Base-by-base conservation (phyloP, 2,329 filamentous ascomycete genomes). In the Sporothrix protearum region DNA sequence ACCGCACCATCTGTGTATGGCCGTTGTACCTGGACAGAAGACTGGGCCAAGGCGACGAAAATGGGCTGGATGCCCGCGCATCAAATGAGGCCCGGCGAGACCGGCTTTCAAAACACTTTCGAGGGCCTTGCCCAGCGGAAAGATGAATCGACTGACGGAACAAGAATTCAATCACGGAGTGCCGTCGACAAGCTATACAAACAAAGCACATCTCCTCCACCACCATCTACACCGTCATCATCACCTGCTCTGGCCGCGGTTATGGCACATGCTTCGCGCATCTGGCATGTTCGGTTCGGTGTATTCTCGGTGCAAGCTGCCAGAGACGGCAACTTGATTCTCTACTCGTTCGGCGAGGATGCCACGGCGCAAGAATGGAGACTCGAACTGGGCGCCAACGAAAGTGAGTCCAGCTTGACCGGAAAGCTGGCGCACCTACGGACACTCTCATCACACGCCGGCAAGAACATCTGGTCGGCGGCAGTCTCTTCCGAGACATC, bases 401-500 rank as follows among this genome's bases (percentile, higher is more conserved):
- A 7, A 28, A n/a, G 3, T 1, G 25, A 22, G 9, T 22, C 30
- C 2, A 10, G 55, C 73, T 55, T 71, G 30, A 3, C 5, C 6
- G 78, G 77, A 0, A 80, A 75, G 6, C 78, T 93, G 57, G 79
- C 80, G 14, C 86, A 91, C 68, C 77, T 84, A 1, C 82, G 84
- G 1, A 88, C 85, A 8, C 86, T 88, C 67, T 84, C 86, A 2
- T 87, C 89, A 73, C 94, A 98, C 78, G 85, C 84, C 45, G 96
- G 96, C 7, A 99, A 97, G 80, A 94, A 97, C 78, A 89, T 98
- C 7, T 98, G 95, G 94, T 90, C 94, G 0, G 85, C 89, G 49
- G 88, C 87, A 14, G 73, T 85, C 8, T 75, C 79, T 36, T 14
- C 14, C 72, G 75, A 72, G 81, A 72, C 39, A 42, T 6, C 22